Conservation (phyloP, 2,329 filamentous ascomycete species). For the Ampelomyces quisqualis region DNA sequence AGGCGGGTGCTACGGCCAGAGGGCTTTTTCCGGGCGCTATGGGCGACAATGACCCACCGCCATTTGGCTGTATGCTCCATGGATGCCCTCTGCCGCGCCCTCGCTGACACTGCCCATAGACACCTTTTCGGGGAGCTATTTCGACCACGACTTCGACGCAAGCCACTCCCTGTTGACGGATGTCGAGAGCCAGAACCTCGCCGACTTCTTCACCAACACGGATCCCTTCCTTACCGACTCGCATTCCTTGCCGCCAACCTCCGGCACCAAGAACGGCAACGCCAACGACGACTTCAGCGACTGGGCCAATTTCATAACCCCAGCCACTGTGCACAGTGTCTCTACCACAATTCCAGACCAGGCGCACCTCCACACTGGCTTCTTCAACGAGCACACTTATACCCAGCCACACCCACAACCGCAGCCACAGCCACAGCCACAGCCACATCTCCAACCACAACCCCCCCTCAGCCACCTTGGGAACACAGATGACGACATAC, state of each 20-base stretch:
- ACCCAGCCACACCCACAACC: conserved; percentile 10
- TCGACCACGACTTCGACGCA: conserved; percentile 18
- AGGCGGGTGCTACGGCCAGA: conserved; percentile 26
- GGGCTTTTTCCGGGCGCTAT: conserved; percentile 31
- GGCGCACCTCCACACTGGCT: conserved; percentile 30
- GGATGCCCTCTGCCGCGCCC: not conserved
- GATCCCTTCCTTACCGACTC: conserved; percentile 29
- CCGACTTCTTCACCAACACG: conserved; percentile 38
- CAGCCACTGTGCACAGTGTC: conserved; percentile 37
- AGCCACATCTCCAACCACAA: no score
- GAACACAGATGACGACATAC: conserved; percentile 35
- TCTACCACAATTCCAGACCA: conserved; percentile 41
- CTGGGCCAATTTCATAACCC: conserved; percentile 33
- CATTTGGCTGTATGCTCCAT: conserved; percentile 37
- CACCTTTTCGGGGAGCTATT: conserved; percentile 31
- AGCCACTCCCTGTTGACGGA: conserved; percentile 36
- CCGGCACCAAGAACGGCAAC: conserved; percentile 25
- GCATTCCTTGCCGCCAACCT: conserved; percentile 10
- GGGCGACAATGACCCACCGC: conserved; percentile 37
- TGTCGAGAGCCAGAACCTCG: conserved; percentile 32
- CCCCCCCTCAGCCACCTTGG: conserved; percentile 14
- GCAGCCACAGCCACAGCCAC: no score
- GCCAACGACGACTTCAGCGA: conserved; percentile 26
- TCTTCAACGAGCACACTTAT: conserved; percentile 27
- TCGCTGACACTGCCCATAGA: conserved; percentile 23